Percentiles rank a stretch among this genome's conserved stretches.
Conservation (phyloP, 192 early-diverging fungal genomes). For the Allomyces arbusculus region DNA sequence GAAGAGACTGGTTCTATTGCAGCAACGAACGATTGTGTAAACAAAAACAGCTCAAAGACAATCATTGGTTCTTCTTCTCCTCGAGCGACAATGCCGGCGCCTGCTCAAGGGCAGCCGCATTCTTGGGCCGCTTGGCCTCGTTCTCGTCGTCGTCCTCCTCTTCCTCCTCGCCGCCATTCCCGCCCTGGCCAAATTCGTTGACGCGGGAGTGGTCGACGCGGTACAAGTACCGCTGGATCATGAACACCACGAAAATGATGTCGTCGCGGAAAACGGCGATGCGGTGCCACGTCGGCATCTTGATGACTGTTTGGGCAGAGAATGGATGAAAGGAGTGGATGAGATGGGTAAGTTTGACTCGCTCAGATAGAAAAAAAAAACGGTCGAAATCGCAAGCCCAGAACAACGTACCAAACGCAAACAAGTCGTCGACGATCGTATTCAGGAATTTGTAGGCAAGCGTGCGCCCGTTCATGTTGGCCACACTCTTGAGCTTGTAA, state of each 20-base stretch:
- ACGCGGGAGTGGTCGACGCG: conserved; percentile 57
- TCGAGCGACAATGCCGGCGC: neutral
- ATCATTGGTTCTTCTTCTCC: neutral
- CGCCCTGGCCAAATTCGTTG: conserved; percentile 76
- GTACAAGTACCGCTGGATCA: conserved; percentile 68
- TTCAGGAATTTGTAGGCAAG: conserved; percentile 73
- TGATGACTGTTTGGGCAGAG: conserved; percentile 26
- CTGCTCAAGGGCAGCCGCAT: neutral
- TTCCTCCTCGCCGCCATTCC: conserved; percentile 14
- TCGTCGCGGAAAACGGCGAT: conserved; percentile 72
- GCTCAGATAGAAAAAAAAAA: neutral
- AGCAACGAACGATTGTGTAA: too few species aligned
- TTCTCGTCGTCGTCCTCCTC: conserved; percentile 12
- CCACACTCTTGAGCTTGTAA: conserved; percentile 34
- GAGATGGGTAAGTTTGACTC: neutral
- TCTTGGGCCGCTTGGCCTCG: conserved; percentile 9
- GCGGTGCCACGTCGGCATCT: conserved; percentile 77
- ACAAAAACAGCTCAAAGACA: neutral
- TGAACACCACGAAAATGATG: conserved; percentile 65
- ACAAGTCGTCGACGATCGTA: conserved; percentile 64
- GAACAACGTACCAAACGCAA: conserved; percentile 40
- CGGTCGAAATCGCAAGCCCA: neutral
- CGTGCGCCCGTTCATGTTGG: conserved; percentile 85
- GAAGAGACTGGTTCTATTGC: too few species aligned
- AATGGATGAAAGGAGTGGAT: too few species aligned